These are phyloP conservation scores for Neurospora tetrasperma DNA, from an alignment of 495 filamentous ascomycete species.

Conservation along the genomic window DNA sequence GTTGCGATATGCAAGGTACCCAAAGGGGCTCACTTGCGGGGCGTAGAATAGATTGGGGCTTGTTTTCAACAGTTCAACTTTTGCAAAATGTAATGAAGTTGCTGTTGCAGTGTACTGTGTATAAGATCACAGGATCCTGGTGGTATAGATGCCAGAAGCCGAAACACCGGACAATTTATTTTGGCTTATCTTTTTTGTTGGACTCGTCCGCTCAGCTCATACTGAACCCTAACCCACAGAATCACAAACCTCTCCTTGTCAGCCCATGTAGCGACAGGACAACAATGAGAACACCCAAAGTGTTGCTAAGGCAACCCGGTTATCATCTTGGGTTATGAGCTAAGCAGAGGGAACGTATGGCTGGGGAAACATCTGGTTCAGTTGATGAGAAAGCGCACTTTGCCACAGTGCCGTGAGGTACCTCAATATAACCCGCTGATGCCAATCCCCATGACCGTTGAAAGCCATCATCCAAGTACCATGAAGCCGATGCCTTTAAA, in stretches of 20 bases:
- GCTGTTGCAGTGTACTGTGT: no score
- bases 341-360: background rate
- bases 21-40: background rate
- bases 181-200: background rate
- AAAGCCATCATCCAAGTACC: background rate
- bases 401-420: background rate
- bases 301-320: background rate
- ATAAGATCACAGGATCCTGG: background rate
- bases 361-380: background rate
- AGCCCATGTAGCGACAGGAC: background rate
- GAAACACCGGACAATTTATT: background rate
- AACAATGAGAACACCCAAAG: background rate
- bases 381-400: background rate
- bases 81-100: background rate
- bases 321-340: background rate
- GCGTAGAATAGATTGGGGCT: background rate
- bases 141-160: background rate
- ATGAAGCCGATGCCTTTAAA: background rate
- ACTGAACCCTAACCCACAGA: background rate
- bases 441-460: background rate
- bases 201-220: background rate
- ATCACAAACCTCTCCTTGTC: background rate
- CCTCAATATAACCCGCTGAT: background rate
- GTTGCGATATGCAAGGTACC: background rate
- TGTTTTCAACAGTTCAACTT: background rate